Conservation (phyloP, 768 basidiomycete genomes). For the Lactarius tabidus region DNA sequence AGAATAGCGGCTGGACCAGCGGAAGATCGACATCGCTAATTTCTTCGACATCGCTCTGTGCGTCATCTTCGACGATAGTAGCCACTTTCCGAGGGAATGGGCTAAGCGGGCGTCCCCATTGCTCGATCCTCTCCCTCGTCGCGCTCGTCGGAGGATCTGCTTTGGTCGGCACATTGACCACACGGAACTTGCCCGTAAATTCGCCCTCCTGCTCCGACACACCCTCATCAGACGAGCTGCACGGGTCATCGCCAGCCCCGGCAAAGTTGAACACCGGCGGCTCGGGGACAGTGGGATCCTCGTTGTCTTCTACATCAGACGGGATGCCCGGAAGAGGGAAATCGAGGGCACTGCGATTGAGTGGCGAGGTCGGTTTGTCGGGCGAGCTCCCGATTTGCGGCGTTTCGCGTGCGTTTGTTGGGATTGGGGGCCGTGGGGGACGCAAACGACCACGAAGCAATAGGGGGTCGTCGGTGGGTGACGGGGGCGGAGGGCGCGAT, state of each 20-base stretch:
- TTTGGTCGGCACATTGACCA: constrained; percentile 56
- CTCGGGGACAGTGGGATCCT: constrained; percentile 20
- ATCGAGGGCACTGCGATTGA: constrained; percentile 22
- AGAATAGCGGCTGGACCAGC: constrained; percentile 1
- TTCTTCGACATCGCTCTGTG: constrained; percentile 28
- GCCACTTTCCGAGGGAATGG: constrained; percentile 47
- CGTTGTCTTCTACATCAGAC: constrained; percentile 24
- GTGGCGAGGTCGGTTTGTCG: constrained; percentile 6
- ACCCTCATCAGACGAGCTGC: constrained; percentile 27
- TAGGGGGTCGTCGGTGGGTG: constrained; percentile 73
- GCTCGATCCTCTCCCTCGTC: constrained; percentile 45
- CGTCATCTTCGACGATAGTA: constrained; percentile 29
- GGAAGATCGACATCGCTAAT: constrained; percentile 13
- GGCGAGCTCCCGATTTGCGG: constrained; percentile 36
- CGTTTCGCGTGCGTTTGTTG: constrained; percentile 36
- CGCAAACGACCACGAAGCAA: constrained; percentile 49
- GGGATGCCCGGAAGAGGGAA: constrained; percentile 21
- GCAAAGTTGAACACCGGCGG: constrained; percentile 28
- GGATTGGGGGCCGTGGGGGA: constrained; percentile 29
- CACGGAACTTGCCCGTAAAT: constrained; percentile 62
- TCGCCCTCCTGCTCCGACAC: constrained; percentile 49
- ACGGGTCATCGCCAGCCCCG: constrained; percentile 8
- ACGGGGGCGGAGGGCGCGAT: constrained; percentile 56
- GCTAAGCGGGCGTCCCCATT: constrained; percentile 69
- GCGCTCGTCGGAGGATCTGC: constrained; percentile 59